Percentiles rank a stretch among this genome's conserved stretches.
These are phyloP conservation scores for Colletotrichum zoysiae DNA, from an alignment of 2,329 filamentous ascomycete species.

Conservation along the genomic window DNA sequence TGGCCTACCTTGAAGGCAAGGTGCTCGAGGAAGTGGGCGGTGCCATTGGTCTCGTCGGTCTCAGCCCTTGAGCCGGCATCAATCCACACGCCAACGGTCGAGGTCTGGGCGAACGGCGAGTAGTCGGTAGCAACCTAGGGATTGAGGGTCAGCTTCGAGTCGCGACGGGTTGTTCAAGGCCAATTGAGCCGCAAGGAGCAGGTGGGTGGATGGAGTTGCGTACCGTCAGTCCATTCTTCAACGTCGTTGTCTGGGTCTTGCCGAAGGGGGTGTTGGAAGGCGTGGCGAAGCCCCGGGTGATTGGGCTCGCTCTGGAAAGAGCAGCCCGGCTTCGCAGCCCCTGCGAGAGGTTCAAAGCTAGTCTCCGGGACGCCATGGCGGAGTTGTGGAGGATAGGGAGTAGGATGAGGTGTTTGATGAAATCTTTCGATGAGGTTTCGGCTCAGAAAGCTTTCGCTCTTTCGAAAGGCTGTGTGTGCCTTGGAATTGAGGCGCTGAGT, in stretches of 20 bases:
- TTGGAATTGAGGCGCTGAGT: constrained; percentile 55
- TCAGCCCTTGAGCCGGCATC: constrained; percentile 98
- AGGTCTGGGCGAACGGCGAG: constrained; percentile 98
- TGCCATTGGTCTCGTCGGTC: constrained; percentile 98
- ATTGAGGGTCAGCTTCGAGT: constrained; percentile 45
- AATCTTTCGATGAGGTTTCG: constrained; percentile 57
- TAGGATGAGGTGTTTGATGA: constrained; percentile 69
- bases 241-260: constrained; percentile 95
- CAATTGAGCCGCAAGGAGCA: constrained; percentile 52
- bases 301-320: constrained; percentile 80
- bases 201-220: constrained; percentile 47
- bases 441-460: constrained; percentile 58
- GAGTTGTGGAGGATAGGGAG: constrained; percentile 63
- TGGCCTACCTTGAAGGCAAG: constrained; percentile 94
- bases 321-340: constrained; percentile 89
- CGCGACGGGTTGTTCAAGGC: constrained; percentile 45
- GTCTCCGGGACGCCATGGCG: constrained; percentile 94
- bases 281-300: constrained; percentile 91
- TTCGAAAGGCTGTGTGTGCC: constrained; percentile 58
- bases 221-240: constrained; percentile 98
- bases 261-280: constrained; percentile 75
- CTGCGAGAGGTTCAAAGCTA: constrained; percentile 94
- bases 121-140: constrained; percentile 94
- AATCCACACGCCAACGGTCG: constrained; percentile 98
- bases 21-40: constrained; percentile 99